These are phyloP conservation scores for Vaccinium corymbosum DNA, from an alignment of 148 eudicot species.

Conservation along the genomic window DNA sequence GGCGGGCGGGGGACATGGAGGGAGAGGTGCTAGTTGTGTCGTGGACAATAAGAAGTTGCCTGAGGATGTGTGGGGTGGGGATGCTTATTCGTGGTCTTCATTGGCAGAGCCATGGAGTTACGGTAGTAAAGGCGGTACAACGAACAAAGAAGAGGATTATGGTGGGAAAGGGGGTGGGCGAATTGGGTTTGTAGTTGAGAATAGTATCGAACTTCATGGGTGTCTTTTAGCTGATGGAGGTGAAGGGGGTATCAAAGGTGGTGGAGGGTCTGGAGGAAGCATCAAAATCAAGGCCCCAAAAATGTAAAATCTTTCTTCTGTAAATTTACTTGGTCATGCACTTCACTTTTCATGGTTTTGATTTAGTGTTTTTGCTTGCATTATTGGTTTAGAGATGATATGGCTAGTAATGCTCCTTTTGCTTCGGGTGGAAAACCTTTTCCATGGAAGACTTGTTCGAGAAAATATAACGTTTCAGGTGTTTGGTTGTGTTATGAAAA, in stretches of 20 bases:
- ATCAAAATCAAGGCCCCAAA: slow-evolving; percentile 50
- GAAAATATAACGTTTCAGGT: too few relatives aligned
- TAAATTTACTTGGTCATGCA: neutral
- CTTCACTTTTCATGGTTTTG: neutral
- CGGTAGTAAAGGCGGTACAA: slow-evolving; percentile 83
- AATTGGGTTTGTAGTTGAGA: slow-evolving; percentile 41
- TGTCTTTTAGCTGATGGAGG: slow-evolving; percentile 81
- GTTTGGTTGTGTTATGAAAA: too few relatives aligned
- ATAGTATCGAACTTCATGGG: slow-evolving; percentile 40
- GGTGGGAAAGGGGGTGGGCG: slow-evolving; percentile 93
- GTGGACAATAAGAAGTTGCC: slow-evolving; percentile 55
- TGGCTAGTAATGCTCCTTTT: neutral
- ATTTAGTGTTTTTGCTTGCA: neutral
- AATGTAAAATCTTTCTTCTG: slow-evolving; percentile 44
- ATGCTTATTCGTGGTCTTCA: slow-evolving; percentile 73
- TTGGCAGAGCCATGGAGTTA: slow-evolving; percentile 71
- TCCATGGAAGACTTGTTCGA: too few relatives aligned
- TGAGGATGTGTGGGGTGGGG: slow-evolving; percentile 95
- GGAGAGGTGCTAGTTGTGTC: slow-evolving; percentile 90
- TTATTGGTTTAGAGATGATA: neutral
- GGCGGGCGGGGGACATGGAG: slow-evolving; percentile 89
- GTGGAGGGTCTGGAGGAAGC: slow-evolving; percentile 98
- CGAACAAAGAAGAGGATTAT: slow-evolving; percentile 59
- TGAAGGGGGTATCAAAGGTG: slow-evolving; percentile 69
- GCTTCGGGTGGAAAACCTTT: too few relatives aligned